These are phyloP conservation scores for Nephelium lappaceum DNA, from an alignment of 345 rosid species.

Conservation along the genomic window DNA sequence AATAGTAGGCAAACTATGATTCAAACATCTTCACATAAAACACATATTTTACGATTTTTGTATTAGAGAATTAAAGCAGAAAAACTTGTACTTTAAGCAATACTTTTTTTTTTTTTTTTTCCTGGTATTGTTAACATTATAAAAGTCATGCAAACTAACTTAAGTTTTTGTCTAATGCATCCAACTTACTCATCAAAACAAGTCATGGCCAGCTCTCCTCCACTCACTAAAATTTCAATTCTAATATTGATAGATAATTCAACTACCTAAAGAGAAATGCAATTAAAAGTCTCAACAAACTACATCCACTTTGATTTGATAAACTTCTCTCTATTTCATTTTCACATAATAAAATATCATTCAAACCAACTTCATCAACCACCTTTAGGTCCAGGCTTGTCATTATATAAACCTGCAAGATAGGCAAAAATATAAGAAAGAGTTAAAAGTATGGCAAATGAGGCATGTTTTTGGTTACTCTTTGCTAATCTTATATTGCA, in stretches of 20 bases:
- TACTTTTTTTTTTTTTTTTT: background rate
- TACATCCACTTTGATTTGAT: conserved; percentile 16
- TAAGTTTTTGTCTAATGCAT: background rate
- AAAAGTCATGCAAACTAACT: background rate
- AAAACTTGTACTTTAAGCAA: background rate
- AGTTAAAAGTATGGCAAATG: conserved; percentile 36
- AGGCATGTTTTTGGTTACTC: conserved; percentile 25
- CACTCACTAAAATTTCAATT: background rate
- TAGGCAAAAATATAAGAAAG: background rate
- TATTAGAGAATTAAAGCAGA: background rate
- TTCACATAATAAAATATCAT: conserved; percentile 14
- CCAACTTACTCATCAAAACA: background rate
- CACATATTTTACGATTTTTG: background rate
- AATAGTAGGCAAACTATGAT: background rate
- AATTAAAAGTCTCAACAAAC: conserved; percentile 37
- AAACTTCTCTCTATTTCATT: conserved; percentile 9
- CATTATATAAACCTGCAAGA: background rate
- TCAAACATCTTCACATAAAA: background rate
- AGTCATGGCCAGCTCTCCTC: background rate
- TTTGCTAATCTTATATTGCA: conserved; percentile 36
- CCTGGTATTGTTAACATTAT: background rate
- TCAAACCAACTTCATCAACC: conserved; percentile 42
- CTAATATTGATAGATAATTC: background rate
- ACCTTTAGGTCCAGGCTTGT: background rate
- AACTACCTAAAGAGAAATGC: conserved; percentile 12